Evolutionary conservation across 495 filamentous ascomycete species (phyloP).

Genomic region (Entonaema liquescens): DNA sequence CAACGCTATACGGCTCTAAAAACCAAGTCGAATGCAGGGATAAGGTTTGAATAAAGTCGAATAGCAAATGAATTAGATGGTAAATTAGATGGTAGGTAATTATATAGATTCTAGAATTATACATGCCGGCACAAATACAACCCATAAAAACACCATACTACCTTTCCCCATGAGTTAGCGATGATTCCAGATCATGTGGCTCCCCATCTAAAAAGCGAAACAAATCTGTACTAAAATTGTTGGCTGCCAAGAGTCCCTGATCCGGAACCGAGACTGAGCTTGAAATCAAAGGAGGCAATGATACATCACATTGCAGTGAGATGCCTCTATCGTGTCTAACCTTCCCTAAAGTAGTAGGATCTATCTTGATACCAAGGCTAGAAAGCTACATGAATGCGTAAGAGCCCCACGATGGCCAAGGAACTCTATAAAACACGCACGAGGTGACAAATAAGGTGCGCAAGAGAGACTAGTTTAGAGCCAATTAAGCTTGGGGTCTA

Average conservation of each 20-base stretch:
- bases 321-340: conserved; percentile 6
- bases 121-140: background rate
- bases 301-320: conserved; percentile 17
- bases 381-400: conserved; percentile 23
- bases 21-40: background rate
- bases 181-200: conserved; percentile 3
- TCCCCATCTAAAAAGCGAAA: conserved; percentile 4
- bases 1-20: background rate
- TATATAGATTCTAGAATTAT: conserved; percentile 1
- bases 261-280: conserved; percentile 2
- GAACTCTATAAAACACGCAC: conserved; percentile 13
- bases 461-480: background rate
- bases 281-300: conserved; percentile 10
- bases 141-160: background rate
- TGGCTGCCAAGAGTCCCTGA: conserved; percentile 22
- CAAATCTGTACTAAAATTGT: conserved; percentile 18
- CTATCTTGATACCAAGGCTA: conserved; percentile 18
- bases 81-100: too few relatives aligned
- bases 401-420: conserved; percentile 31
- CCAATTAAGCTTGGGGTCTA: background rate
- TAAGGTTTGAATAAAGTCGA: background rate
- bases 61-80: background rate
- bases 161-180: background rate
- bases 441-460: conserved; percentile 21
- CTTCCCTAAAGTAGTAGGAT: conserved; percentile 27